Conservation (phyloP, 768 basidiomycete genomes). For the Epithele typhae region DNA sequence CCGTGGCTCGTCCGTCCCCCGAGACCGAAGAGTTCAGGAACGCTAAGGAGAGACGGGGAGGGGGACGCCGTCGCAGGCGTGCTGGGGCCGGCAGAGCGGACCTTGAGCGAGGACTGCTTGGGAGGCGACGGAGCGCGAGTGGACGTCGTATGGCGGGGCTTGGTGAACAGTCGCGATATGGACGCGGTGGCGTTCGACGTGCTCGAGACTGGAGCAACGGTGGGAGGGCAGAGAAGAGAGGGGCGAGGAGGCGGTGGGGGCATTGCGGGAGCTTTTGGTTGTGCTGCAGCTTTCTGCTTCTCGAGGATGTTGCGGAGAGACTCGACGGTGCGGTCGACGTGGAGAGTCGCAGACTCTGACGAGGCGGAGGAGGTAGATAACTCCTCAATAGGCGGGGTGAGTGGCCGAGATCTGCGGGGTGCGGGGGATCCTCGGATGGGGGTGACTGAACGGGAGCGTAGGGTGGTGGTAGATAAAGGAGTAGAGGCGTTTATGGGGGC, state of each 20-base stretch:
- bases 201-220: slow-evolving; percentile 46
- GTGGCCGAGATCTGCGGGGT: slow-evolving; percentile 29
- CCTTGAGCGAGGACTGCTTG: slow-evolving; percentile 42
- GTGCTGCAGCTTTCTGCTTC: slow-evolving; percentile 13
- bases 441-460: slow-evolving; percentile 26
- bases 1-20: slow-evolving; percentile 31
- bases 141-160: slow-evolving; percentile 52
- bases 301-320: slow-evolving; percentile 67
- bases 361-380: slow-evolving; percentile 45
- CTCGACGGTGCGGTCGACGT: slow-evolving; percentile 59
- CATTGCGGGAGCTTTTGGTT: slow-evolving; percentile 3
- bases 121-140: slow-evolving; percentile 63
- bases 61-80: slow-evolving; percentile 29
- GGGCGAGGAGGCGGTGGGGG: slow-evolving; percentile 29
- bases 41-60: slow-evolving; percentile 18
- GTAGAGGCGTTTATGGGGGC: slow-evolving; percentile 9
- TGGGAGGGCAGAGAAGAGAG: slow-evolving; percentile 42
- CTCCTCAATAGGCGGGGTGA: slow-evolving; percentile 60
- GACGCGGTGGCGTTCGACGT: slow-evolving; percentile 76
- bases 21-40: slow-evolving; percentile 20
- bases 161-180: slow-evolving; percentile 72
- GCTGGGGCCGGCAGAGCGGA: slow-evolving; percentile 27
- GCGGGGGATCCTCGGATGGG: slow-evolving; percentile 24
- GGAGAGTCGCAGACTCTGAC: slow-evolving; percentile 51
- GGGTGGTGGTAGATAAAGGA: slow-evolving; percentile 6